Base-by-base conservation (phyloP, 371 early-diverging fungal genomes). In the Rhizopus microsporus region DNA sequence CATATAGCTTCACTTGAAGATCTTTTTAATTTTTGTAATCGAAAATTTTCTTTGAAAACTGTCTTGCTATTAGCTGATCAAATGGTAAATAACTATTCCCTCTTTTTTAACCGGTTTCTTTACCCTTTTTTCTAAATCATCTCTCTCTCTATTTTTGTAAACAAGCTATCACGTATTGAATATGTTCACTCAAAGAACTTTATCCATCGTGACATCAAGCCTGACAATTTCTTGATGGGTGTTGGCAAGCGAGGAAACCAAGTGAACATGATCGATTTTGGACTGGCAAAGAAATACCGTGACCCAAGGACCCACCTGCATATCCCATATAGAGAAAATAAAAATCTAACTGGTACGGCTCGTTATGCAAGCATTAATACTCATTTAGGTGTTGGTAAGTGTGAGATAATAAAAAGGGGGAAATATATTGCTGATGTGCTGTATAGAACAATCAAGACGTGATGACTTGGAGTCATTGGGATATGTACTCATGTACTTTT, bases 211-310 rank as follows among this genome's bases (percentile, higher is more conserved):
- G 92, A 93, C 66, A 91, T 93, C 62, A 92, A 93, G 73, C 99
- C 99, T 5, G 99, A 99, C 72, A 99, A 99, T 85, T 99, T 99
- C 75, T 81, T 99, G 64, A 97, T 99, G 96, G 99, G 98, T 54
- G 86, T 93, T 66, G 94, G 93, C 35, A 92, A 92, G 65, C 88
- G 92, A 40, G 92, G 93, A 54, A 96, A 96, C 72, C 95, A 95
- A 63, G 95, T 99, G 34, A 97, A 96, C 74, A 88, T 99, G 33
- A 99, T 99, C 62, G 99, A 99, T 80, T 98, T 98, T 83, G 99
- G 99, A 32, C 82, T 99, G 52, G 97, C 99, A 60, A 99, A 99
- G 72, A 93, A 93, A 71, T 99, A 94, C 80, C 89, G 98, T 59
- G 96, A 98, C 73, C 94, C 98, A 49, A 90, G 89, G 65, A 97